phyloP scores from a whole-genome alignment of 2,329 filamentous ascomycete genomes.

The Albophoma yamanashiensis region DNA sequence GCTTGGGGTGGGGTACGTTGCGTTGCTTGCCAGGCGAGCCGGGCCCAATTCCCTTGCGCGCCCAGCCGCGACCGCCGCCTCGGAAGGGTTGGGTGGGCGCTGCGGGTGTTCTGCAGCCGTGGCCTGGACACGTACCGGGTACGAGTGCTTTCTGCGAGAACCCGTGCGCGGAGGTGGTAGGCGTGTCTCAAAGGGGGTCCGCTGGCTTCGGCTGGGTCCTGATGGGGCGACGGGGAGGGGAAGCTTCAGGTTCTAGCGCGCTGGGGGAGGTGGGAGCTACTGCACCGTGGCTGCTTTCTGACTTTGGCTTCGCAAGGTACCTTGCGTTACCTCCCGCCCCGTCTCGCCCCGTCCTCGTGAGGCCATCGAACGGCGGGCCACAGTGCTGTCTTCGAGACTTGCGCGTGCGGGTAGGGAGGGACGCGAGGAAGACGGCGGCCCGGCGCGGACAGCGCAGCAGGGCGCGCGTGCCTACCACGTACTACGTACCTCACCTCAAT shows the following conservation, averaged over 20 bases:
- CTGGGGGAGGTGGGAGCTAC: neutral
- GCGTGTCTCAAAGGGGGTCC: neutral
- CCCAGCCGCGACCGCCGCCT: neutral
- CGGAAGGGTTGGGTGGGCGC: neutral
- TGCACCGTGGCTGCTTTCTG: neutral
- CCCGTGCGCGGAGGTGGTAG: no score
- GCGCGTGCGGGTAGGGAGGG: no score
- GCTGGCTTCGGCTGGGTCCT: neutral
- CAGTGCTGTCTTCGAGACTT: no score
- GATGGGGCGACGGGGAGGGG: neutral
- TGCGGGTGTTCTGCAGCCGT: no score
- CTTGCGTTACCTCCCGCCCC: no score
- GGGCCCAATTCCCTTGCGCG: neutral
- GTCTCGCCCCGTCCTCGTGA: no score
- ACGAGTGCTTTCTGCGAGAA: neutral
- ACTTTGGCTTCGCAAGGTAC: neutral
- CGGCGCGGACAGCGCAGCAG: no score
- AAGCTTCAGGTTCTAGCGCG: neutral
- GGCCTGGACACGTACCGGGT: neutral
- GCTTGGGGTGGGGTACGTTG: neutral
- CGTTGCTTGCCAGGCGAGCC: neutral
- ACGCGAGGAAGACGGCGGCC: no score
- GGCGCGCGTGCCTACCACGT: no score
- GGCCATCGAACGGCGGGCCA: no score
- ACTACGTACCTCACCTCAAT: no score